These are phyloP conservation scores for Phaeosphaeria sp. DNA, from an alignment of 2,329 filamentous ascomycete species.

Conservation along the genomic window DNA sequence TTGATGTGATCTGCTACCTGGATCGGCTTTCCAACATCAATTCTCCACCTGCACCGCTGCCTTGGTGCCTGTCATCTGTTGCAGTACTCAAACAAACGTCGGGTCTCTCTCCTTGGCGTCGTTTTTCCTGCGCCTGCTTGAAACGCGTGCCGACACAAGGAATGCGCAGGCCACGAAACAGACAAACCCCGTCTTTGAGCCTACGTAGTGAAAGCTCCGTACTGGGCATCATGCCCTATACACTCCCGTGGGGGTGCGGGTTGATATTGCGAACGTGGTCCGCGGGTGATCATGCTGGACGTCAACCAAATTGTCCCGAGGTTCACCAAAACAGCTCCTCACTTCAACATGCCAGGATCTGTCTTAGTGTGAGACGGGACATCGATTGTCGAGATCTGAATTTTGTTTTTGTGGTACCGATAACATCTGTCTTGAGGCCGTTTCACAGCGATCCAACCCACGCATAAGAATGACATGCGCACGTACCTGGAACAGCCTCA, in stretches of 20 bases:
- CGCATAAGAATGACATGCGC: not conserved
- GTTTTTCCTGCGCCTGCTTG: slow-evolving; percentile 6
- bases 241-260: not conserved
- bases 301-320: not conserved
- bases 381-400: not conserved
- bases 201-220: not conserved
- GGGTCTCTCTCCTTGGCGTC: slow-evolving; percentile 4
- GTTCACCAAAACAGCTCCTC: not conserved
- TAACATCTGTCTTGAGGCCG: not conserved
- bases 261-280: not conserved
- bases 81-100: slow-evolving; percentile 15
- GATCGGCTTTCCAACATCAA: not conserved
- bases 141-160: slow-evolving; percentile 21
- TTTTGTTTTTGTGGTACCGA: not conserved
- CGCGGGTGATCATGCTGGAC: not conserved
- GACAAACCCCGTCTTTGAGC: not conserved
- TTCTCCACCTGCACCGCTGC: slow-evolving; percentile 11
- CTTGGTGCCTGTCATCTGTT: slow-evolving; percentile 1
- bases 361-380: not conserved
- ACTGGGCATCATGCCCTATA: not conserved
- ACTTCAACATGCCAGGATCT: not conserved
- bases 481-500: not conserved
- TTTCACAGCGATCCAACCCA: not conserved
- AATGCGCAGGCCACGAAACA: slow-evolving; percentile 29
- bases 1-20: not conserved